Evolutionary conservation across 495 filamentous ascomycete genomes (phyloP), one percentile per base, ranked within the genome.

Genomic region (Trichoderma orchidacearum): DNA sequence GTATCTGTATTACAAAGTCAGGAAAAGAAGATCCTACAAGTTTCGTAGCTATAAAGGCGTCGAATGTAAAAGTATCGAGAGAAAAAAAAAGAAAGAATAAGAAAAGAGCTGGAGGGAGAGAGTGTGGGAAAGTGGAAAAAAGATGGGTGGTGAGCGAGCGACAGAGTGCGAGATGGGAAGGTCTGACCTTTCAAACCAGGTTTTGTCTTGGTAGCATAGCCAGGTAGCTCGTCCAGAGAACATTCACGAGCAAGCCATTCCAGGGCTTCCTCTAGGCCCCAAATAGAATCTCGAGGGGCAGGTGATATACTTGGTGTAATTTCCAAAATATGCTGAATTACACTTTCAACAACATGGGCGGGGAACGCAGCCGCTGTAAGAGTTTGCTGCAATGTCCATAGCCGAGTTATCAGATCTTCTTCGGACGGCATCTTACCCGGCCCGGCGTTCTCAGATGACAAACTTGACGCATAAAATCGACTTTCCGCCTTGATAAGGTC

Each of bases 191-290:
- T 74, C 25, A 61, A 7, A 17, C 30, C 61, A 51, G 62, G 54
- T 32, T 68, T 68, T 34, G 61, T 59, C 31, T 68, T 65, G 18
- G 71, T 72, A 8, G 82, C 82, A 68, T 91, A 92, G 50, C 82
- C 80, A 1, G 84, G 83, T 30, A 93, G 76, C 62, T 92, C 85
- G 5, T 80, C 77, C 59, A 73, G 70, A 15, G 77, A 70, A 62
- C 81, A 85, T 60, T 89, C 78, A 59, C 86, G 72, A 21, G 88
- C 87, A 18, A 96, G 73, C 88, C 87, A 95, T 61, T 95, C 87
- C 29, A 96, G 61, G n/a, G 81, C 79, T 65, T 93, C 89, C 57
- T 93, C 85, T 50, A 96, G 70, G 18, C 90, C 90, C 85, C 89
- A 94, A 11, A 88, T 76, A 4, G 73, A 68, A 36, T 93, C 88